Percentiles rank a stretch among this genome's conserved stretches.
phyloP scores from a whole-genome alignment of 2,329 filamentous ascomycete genomes.

The Microthyrium microscopicum region DNA sequence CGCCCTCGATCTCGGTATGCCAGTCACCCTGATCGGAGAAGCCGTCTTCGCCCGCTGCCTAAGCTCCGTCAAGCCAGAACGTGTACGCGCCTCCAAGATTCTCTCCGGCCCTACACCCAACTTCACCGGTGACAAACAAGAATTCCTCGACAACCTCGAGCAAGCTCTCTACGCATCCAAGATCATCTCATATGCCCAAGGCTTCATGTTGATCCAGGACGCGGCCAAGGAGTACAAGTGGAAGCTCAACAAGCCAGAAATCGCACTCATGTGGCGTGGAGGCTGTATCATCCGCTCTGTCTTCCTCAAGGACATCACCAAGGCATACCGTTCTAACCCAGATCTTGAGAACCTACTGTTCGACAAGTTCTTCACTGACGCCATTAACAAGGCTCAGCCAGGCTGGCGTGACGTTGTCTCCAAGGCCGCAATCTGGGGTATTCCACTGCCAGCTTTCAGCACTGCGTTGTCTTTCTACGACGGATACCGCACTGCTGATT shows the following conservation, averaged over 20 bases:
- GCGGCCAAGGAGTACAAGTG: slow-evolving; percentile 90
- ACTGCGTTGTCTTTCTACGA: slow-evolving; percentile 98
- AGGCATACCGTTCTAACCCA: slow-evolving; percentile 84
- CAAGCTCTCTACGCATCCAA: slow-evolving; percentile 98
- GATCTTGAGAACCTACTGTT: slow-evolving; percentile 97
- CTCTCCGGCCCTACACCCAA: slow-evolving; percentile 61
- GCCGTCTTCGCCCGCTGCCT: slow-evolving; percentile 84
- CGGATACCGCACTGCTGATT: slow-evolving; percentile 90
- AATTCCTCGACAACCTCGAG: slow-evolving; percentile 94
- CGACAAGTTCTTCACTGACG: slow-evolving; percentile 99
- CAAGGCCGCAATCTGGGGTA: slow-evolving; percentile 85
- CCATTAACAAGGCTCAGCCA: slow-evolving; percentile 83
- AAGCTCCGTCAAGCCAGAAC: slow-evolving; percentile 87
- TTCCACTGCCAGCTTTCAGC: slow-evolving; percentile 90
- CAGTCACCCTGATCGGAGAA: slow-evolving; percentile 94
- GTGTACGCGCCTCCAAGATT: slow-evolving; percentile 60
- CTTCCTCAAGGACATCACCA: slow-evolving; percentile 99
- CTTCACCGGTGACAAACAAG: slow-evolving; percentile 79
- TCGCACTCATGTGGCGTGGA: slow-evolving; percentile 99
- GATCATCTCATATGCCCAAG: slow-evolving; percentile 99
- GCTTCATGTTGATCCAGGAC: slow-evolving; percentile 99
- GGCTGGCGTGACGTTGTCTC: slow-evolving; percentile 48
- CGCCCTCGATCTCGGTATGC: slow-evolving; percentile 94
- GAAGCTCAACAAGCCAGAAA: slow-evolving; percentile 99
- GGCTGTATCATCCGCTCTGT: slow-evolving; percentile 99